Evolutionary conservation across 2,329 filamentous ascomycete species (phyloP), one percentile per base, ranked within the genome.

Genomic region (Penicillium sp.): DNA sequence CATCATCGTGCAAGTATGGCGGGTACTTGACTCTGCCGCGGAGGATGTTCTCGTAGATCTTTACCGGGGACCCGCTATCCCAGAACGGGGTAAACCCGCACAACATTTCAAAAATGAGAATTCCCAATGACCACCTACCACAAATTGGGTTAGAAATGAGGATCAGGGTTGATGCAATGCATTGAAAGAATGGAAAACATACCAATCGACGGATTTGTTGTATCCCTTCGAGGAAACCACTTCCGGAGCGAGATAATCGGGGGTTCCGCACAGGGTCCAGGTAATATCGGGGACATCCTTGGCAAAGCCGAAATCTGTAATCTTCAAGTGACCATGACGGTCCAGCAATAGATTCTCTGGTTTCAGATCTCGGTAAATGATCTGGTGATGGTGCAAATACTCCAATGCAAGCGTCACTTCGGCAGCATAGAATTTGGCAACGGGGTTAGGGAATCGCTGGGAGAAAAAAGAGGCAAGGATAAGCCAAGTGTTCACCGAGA

Each of bases 201-300:
- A 97, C 95, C 95, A 99, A 74, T 99, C 95, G 19, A 99, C 95
- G 42, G 93, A 97, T 76, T 98, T 99, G 81, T 99, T 99, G 82
- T 99, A 99, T 52, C 95, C 95, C 79, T 98, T 98, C 75, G 93
- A 97, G 58, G 92, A 93, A n/a, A 99, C 95, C 14, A 99, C 95
- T 78, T 99, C 95, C 0, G 95, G 95, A 0, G 95, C 95, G 35
- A 99, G 85, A 74, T 99, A 99, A 77, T 99, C 95, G 7, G 95
- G 95, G 13, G 95, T 99, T 59, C 95, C 95, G 73, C 95, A 99
- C 43, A 99, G 84, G 26, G 95, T 99, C 95, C 95, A 99, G 43
- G 95, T 99, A 78, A 98, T 98, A 82, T 99, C 95, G 16, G 93
- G 93, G 26, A 99, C 95, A 66, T 93, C 91, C 81, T 99, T 99